These are phyloP conservation scores for Neophaeococcomyces aloes DNA, from an alignment of 2,329 filamentous ascomycete species.

Conservation along the genomic window DNA sequence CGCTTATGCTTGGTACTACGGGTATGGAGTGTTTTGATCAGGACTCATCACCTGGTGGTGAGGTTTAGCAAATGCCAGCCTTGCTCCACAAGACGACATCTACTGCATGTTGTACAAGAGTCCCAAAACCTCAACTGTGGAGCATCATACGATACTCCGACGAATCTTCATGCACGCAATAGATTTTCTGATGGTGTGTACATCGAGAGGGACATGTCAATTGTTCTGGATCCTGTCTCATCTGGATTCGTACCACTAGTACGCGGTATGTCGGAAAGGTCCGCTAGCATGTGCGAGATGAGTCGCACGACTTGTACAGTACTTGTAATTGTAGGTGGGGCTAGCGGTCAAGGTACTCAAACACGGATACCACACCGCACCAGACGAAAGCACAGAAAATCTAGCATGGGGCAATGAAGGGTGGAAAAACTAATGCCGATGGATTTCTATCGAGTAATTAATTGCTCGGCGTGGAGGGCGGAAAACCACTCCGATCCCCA, in stretches of 20 bases:
- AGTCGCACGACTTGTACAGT: neutral
- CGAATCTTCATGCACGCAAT: too few relatives aligned
- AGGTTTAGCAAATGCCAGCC: neutral
- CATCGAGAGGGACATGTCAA: too few relatives aligned
- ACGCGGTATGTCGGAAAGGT: conserved; percentile 2
- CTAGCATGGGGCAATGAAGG: neutral
- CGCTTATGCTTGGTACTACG: conserved; percentile 45
- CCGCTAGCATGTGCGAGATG: neutral
- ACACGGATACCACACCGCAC: neutral
- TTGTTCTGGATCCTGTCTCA: too few relatives aligned
- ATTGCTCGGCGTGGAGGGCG: neutral
- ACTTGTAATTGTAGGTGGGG: too few relatives aligned
- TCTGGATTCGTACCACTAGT: neutral
- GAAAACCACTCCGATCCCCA: neutral
- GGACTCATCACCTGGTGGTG: neutral
- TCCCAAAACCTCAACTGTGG: too few relatives aligned
- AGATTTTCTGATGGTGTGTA: too few relatives aligned
- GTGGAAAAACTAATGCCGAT: neutral
- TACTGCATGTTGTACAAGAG: too few relatives aligned
- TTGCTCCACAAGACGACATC: too few relatives aligned
- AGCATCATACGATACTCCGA: too few relatives aligned
- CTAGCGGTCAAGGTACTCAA: neutral
- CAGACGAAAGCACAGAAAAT: neutral
- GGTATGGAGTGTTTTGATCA: conserved; percentile 34
- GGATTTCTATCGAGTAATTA: conserved; percentile 4